phyloP scores from a whole-genome alignment of 2,329 filamentous ascomycete species.

The Zymoseptoria brevis region DNA sequence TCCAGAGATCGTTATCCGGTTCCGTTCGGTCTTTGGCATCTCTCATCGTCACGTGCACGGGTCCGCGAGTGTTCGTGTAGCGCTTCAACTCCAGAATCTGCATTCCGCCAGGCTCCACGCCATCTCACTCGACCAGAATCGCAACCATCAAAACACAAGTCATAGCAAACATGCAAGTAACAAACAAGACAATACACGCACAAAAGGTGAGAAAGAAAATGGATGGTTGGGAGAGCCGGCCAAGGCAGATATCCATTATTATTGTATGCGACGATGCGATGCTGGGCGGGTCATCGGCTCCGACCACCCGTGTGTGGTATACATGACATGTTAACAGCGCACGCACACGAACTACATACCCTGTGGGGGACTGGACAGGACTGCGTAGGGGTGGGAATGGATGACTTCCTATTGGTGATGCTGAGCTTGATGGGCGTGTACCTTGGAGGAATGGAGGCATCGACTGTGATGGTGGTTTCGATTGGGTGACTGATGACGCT shows the following conservation, averaged over 20 bases:
- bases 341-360: not conserved
- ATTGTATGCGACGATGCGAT: not conserved
- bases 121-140: not conserved
- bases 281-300: not conserved
- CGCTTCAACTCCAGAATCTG: not conserved
- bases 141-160: not conserved
- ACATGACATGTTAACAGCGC: not conserved
- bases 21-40: not conserved
- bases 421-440: not conserved
- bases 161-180: not conserved
- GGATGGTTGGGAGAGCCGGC: not conserved
- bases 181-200: not conserved
- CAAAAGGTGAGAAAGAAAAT: not conserved
- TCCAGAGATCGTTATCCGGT: too few relatives aligned
- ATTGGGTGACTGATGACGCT: not conserved
- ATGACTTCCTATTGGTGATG: not conserved
- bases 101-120: not conserved
- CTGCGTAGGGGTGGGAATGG: not conserved
- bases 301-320: not conserved
- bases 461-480: not conserved
- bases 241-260: not conserved
- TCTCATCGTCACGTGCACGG: not conserved
- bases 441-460: not conserved
- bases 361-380: not conserved
- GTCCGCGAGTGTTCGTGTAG: not conserved